A percentile compares a stretch with the other conserved stretches of the same genome.
phyloP scores from a whole-genome alignment of 306 rosid genomes.

The Prunus kanzakura region DNA sequence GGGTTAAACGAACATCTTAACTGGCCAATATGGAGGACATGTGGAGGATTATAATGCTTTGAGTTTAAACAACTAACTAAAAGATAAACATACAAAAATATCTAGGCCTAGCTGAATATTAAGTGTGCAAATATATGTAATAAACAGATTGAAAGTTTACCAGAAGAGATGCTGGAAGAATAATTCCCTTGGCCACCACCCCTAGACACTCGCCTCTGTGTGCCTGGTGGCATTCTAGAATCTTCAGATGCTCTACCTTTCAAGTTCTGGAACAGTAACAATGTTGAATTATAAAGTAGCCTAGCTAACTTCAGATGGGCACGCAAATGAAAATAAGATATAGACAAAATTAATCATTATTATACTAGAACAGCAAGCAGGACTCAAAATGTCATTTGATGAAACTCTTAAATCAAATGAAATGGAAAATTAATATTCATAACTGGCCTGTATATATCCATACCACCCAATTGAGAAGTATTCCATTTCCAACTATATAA shows the following conservation, averaged over 20 bases:
- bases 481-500: background rate
- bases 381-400: too few species aligned
- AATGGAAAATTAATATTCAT: too few species aligned
- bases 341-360: background rate
- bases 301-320: background rate
- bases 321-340: background rate
- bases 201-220: constrained; percentile 55
- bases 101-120: background rate
- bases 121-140: background rate
- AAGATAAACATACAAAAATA: background rate
- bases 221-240: constrained; percentile 37
- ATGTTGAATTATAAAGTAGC: background rate
- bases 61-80: background rate
- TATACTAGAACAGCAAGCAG: background rate
- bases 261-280: constrained; percentile 42
- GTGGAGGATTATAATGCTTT: background rate
- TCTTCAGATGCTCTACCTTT: constrained; percentile 46
- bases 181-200: constrained; percentile 60
- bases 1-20: background rate
- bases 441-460: background rate
- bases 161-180: constrained; percentile 35
- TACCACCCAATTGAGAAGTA: background rate
- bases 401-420: too few species aligned
- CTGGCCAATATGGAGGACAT: background rate
- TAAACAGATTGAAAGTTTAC: constrained; percentile 15